Evolutionary conservation across 2,329 filamentous ascomycete species (phyloP), one percentile per base, ranked within the genome.

Genomic region (Alternaria arbusti): DNA sequence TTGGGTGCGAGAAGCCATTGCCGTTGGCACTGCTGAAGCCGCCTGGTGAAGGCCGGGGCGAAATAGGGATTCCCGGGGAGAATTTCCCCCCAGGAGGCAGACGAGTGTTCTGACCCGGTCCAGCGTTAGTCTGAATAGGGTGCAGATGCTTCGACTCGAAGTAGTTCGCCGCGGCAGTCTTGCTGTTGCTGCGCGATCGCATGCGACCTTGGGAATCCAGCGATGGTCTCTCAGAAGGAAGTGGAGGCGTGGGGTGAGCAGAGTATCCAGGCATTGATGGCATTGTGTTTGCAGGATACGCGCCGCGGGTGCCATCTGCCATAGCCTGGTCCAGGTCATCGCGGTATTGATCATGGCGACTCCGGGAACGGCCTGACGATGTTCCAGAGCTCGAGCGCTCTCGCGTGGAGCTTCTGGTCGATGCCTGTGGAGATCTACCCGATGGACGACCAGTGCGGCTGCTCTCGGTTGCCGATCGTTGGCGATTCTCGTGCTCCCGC

Each of bases 361-460:
- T 88, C 65, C 84, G 84, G 8, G 86, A 88, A 26, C 86, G 84
- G 26, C 82, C 83, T 55, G 83, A 84, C 1, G 83, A 83, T 4
- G 83, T 80, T 57, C 85, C 84, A 7, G 87, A 89, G 65, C 82
- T 84, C 6, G 87, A 87, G 54, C 87, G 84, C 64, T 86, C 84
- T 54, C 86, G 80, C 26, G 76, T 79, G 20, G 79, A 79, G 52
- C 76, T 77, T 66, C 77, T 78, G 61, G 74, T 79, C 5, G 83
- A 79, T 12, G 72, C 73, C 6, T 84, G 73, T 20, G 84, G 76
- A 32, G 80, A 78, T 25, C 76, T 70, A 49, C 72, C 77, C 28
- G 69, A 66, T 12, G 74, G 66, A 61, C 73, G 73, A 43, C 70
- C 66, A 20, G 70, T 69, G 10, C 73, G 74, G 50, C 70, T 74